phyloP scores from a whole-genome alignment of 78 protist genomes.

The Monosiga brevicollis region DNA sequence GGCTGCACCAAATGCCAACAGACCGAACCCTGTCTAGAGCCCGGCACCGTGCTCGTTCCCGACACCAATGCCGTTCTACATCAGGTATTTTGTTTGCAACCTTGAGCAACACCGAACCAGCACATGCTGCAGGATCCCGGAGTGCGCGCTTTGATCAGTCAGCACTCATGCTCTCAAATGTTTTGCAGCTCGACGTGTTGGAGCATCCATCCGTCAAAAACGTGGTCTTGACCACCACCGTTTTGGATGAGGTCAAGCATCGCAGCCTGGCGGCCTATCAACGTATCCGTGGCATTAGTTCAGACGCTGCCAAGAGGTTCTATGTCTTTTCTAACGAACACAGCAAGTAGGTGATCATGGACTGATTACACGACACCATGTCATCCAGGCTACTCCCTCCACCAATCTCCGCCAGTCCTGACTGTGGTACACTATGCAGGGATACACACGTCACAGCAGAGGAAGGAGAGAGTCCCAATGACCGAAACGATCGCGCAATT shows the following conservation, averaged over 20 bases:
- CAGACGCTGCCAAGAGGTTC: constrained; percentile 24
- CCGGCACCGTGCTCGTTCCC: constrained; percentile 22
- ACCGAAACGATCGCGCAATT: constrained; percentile 69
- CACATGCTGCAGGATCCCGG: neutral
- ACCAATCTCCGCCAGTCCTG: too few species aligned
- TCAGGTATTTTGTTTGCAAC: constrained; percentile 24
- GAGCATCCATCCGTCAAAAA: constrained; percentile 52
- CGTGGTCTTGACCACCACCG: constrained; percentile 61
- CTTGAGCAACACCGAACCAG: neutral
- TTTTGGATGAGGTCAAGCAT: constrained; percentile 57
- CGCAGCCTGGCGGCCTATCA: constrained; percentile 32
- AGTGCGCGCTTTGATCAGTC: neutral
- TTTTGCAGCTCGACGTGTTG: constrained; percentile 28
- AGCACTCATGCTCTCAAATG: neutral
- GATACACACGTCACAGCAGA: constrained; percentile 19
- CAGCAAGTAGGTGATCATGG: constrained; percentile 10
- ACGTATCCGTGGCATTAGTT: constrained; percentile 38
- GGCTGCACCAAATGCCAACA: constrained; percentile 3
- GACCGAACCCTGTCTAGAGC: neutral
- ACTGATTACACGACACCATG: too few species aligned
- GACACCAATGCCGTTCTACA: constrained; percentile 78
- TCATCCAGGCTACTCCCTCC: too few species aligned
- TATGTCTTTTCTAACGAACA: constrained; percentile 72
- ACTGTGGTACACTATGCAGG: too few species aligned
- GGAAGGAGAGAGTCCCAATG: constrained; percentile 64